Evolutionary conservation across 768 basidiomycete species (phyloP), one percentile per base, ranked within the genome.

Genomic region (Crucibulum laeve): DNA sequence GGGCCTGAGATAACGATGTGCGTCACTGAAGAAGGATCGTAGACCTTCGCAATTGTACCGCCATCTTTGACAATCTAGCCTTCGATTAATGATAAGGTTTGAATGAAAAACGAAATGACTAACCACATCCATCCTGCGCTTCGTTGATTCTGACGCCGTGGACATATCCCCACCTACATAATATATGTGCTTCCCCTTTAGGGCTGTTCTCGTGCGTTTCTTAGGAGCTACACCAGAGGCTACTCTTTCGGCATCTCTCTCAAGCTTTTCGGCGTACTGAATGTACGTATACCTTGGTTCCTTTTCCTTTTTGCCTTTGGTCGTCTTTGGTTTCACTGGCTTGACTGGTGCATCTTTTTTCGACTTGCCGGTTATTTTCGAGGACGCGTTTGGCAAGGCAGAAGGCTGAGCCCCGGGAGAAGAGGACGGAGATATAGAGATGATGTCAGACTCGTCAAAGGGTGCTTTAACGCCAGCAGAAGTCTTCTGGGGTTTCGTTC

Each of bases 1-100:
- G 79, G n/a, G n/a, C n/a, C n/a, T n/a, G n/a, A n/a, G n/a, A n/a
- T 78, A 24, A 90, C 69, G 41, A 91, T 81, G 52, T 88, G 84
- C 3, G 87, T 87, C 22, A 84, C 76, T 5, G 58, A 48, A 4
- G 53, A 48, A 2, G 77, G 63, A 48, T 89, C 80, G 52, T 76
- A 90, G 25, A 53, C 64, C 2, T 84, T 72, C 28, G 77, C 60
- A 19, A 90, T 63, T 17, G 70, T 76, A 34, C 77, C 88, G 8
- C 88, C 88, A 48, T 77, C 63, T 46, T 67, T 68, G 33, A 80
- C 66, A 30, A 91, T 76, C 87, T 90, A 25, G 22, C 19, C 39
- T 25, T 11, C 25, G 51, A 10, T 47, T 21, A 36, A 36, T 7
- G 35, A 11, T 41, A 25, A 40, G 34, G 19, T 23, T 40, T 22